phyloP scores from a whole-genome alignment of 441 rosid species.

The Dalechampia spathulata region DNA sequence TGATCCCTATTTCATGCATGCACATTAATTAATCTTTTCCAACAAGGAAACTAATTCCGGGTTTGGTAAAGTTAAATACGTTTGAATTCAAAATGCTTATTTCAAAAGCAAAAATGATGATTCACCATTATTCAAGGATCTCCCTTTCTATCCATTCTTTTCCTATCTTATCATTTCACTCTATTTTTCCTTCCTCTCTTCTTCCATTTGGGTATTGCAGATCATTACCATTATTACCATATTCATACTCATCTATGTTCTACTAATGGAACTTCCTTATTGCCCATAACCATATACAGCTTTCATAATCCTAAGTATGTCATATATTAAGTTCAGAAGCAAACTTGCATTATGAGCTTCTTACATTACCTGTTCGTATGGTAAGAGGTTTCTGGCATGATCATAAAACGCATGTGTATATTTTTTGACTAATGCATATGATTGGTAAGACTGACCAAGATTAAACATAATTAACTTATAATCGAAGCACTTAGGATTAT shows the following conservation, averaged over 20 bases:
- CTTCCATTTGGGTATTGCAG: too few relatives aligned
- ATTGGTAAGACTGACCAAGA: slow-evolving; percentile 9
- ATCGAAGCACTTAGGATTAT: slow-evolving; percentile 15
- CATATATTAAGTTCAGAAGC: slow-evolving; percentile 8
- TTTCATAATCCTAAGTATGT: too few relatives aligned
- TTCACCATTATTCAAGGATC: neutral
- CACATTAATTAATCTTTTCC: neutral
- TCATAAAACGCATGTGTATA: neutral
- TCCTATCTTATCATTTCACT: too few relatives aligned
- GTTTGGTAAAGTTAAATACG: neutral
- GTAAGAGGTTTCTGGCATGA: neutral
- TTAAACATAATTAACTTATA: slow-evolving; percentile 11
- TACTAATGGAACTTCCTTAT: too few relatives aligned
- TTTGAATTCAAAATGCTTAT: slow-evolving; percentile 18
- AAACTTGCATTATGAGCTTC: neutral
- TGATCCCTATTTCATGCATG: slow-evolving; percentile 17
- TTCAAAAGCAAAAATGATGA: slow-evolving; percentile 15
- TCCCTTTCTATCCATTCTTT: too few relatives aligned
- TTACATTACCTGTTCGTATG: neutral
- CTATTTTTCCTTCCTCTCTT: too few relatives aligned
- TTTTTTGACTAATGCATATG: neutral
- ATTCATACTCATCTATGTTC: too few relatives aligned
- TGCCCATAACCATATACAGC: too few relatives aligned
- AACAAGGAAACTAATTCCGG: too few relatives aligned
- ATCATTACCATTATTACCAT: too few relatives aligned